Evolutionary conservation across 495 filamentous ascomycete genomes (phyloP).

Genomic region (Penicillium odoratum): DNA sequence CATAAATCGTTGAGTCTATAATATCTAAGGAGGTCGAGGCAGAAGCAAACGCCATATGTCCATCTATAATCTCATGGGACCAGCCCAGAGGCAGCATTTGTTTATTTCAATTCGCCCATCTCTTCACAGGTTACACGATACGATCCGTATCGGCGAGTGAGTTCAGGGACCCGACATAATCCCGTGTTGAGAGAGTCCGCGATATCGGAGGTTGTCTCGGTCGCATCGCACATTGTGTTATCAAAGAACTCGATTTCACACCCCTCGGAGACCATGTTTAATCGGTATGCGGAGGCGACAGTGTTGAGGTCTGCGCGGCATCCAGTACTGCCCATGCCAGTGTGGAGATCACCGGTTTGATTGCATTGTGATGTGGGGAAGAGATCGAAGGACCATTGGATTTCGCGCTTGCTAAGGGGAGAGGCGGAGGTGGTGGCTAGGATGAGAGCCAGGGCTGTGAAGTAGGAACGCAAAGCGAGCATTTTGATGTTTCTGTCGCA

Average conservation of each 20-base stretch:
- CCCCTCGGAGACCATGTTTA: slow-evolving; percentile 20
- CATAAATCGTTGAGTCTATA: not conserved
- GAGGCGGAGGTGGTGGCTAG: slow-evolving; percentile 19
- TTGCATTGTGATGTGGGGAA: slow-evolving; percentile 23
- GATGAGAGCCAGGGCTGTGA: slow-evolving; percentile 4
- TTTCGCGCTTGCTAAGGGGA: slow-evolving; percentile 20
- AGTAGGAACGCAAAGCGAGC: not conserved
- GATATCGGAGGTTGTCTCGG: slow-evolving; percentile 16
- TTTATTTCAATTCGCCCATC: slow-evolving; percentile 1
- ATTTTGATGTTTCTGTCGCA: not conserved
- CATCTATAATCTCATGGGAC: not conserved
- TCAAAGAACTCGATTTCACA: slow-evolving; percentile 31
- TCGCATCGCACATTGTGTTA: slow-evolving; percentile 32
- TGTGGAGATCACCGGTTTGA: slow-evolving; percentile 17
- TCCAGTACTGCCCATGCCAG: slow-evolving; percentile 27
- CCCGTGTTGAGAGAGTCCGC: slow-evolving; percentile 14
- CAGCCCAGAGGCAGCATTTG: not conserved
- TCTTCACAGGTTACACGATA: slow-evolving; percentile 29
- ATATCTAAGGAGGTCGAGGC: not conserved
- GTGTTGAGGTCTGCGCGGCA: slow-evolving; percentile 27
- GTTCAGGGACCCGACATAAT: slow-evolving; percentile 15
- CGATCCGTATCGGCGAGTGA: slow-evolving; percentile 21
- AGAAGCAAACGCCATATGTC: not conserved
- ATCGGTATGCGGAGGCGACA: slow-evolving; percentile 25
- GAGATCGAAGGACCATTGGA: slow-evolving; percentile 29